Conservation (phyloP, 2,329 filamentous ascomycete species). For the Phyllosticta citrichinensis region DNA sequence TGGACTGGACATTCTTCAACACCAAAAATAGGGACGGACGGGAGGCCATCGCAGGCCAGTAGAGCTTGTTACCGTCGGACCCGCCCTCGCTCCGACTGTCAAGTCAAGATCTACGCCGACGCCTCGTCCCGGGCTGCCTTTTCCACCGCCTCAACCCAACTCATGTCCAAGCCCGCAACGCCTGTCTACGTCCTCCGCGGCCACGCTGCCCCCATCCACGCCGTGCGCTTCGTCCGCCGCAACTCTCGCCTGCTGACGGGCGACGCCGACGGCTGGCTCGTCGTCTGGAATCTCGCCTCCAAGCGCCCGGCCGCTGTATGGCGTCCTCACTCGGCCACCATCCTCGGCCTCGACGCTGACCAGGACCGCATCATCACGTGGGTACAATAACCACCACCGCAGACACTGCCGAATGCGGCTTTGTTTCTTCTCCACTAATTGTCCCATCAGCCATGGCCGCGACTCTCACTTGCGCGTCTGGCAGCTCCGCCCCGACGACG, state of each 20-base stretch:
- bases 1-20: too few relatives aligned
- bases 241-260: slow-evolving; percentile 75
- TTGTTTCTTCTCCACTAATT: not conserved
- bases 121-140: not conserved
- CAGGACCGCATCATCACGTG: slow-evolving; percentile 72
- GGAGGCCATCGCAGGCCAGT: too few relatives aligned
- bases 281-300: slow-evolving; percentile 74
- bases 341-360: slow-evolving; percentile 60
- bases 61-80: not conserved
- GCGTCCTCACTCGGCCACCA: slow-evolving; percentile 69
- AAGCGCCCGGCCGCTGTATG: slow-evolving; percentile 78
- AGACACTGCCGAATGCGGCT: not conserved
- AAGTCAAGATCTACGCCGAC: not conserved
- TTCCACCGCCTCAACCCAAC: not conserved
- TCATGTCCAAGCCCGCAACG: slow-evolving; percentile 35
- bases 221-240: slow-evolving; percentile 57
- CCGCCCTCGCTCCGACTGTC: not conserved
- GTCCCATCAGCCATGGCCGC: slow-evolving; percentile 65
- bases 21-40: too few relatives aligned
- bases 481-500: slow-evolving; percentile 55
- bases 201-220: slow-evolving; percentile 71
- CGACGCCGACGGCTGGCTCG: slow-evolving; percentile 81
- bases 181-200: slow-evolving; percentile 71
- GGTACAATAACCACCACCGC: slow-evolving; percentile 27
- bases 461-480: slow-evolving; percentile 82